A percentile compares a stretch with the other conserved stretches of the same genome.
phyloP scores from a whole-genome alignment of 305 asterid species.

The Petunia hybrid region DNA sequence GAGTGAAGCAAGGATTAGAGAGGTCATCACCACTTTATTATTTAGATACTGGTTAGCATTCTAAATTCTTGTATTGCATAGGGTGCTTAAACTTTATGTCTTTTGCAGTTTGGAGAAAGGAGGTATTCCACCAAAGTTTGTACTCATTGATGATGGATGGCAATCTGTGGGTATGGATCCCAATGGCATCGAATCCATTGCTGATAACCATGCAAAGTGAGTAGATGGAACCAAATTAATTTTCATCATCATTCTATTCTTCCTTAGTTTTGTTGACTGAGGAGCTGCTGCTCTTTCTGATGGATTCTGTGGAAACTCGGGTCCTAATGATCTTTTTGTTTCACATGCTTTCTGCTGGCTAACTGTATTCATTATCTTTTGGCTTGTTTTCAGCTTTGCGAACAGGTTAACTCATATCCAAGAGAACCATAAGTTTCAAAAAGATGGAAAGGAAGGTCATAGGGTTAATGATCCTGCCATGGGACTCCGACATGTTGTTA shows the following conservation, averaged over 20 bases:
- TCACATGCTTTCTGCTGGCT: constrained; percentile 1
- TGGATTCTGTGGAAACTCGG: not conserved
- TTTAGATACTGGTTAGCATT: not conserved
- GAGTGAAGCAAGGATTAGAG: constrained; percentile 78
- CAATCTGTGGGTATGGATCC: constrained; percentile 90
- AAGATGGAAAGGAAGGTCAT: constrained; percentile 68
- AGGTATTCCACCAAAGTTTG: constrained; percentile 77
- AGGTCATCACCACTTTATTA: constrained; percentile 50
- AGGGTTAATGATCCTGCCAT: constrained; percentile 61
- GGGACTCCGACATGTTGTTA: constrained; percentile 71
- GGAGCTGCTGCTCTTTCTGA: not conserved
- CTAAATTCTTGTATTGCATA: not conserved
- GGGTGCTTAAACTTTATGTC: not conserved
- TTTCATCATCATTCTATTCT: not conserved
- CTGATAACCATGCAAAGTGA: constrained; percentile 84
- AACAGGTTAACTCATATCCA: constrained; percentile 79
- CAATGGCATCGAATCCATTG: constrained; percentile 50
- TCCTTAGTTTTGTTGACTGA: not conserved
- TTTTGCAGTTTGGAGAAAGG: constrained; percentile 71
- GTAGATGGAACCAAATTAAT: constrained; percentile 19
- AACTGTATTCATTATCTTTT: constrained; percentile 27
- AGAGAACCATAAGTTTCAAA: constrained; percentile 90
- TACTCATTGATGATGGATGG: constrained; percentile 95
- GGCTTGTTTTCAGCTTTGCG: constrained; percentile 66
- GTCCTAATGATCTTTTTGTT: not conserved